phyloP scores from a whole-genome alignment of 495 filamentous ascomycete species.

The Mycothermus thermophilus region DNA sequence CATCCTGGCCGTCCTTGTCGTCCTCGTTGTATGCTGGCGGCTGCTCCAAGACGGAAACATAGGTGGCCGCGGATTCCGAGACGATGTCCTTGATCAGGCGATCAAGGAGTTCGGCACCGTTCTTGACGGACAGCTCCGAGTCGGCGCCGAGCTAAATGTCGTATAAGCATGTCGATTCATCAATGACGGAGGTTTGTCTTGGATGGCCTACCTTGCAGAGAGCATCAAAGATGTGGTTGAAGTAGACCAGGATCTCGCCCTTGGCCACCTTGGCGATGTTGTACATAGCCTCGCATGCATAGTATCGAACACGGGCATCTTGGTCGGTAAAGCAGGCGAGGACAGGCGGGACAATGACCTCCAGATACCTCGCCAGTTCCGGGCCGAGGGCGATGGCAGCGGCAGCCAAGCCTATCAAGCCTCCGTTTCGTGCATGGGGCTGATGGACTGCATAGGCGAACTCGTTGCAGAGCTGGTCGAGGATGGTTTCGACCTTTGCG shows the following conservation, averaged over 20 bases:
- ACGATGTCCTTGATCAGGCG: constrained; percentile 97
- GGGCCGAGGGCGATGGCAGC: constrained; percentile 91
- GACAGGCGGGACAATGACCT: constrained; percentile 89
- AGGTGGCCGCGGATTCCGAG: constrained; percentile 87
- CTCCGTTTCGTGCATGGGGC: constrained; percentile 92
- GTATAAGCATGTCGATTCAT: constrained; percentile 2
- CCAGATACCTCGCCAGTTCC: constrained; percentile 79
- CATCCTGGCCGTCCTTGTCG: constrained; percentile 36
- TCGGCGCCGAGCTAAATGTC: constrained; percentile 78
- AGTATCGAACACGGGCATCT: constrained; percentile 95
- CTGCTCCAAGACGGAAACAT: constrained; percentile 75
- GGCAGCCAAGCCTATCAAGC: constrained; percentile 88
- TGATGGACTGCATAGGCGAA: constrained; percentile 97
- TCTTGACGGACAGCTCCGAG: constrained; percentile 93
- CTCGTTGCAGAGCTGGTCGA: constrained; percentile 92
- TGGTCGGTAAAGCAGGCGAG: constrained; percentile 98
- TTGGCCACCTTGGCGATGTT: constrained; percentile 99
- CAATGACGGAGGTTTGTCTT: constrained; percentile 8
- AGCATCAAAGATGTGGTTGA: constrained; percentile 96
- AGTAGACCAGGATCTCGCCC: constrained; percentile 89
- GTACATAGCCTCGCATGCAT: constrained; percentile 99
- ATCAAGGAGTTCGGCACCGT: constrained; percentile 92
- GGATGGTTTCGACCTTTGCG: constrained; percentile 65
- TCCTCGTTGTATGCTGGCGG: constrained; percentile 31
- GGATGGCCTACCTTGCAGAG: constrained; percentile 62